A percentile compares a stretch with the other conserved stretches of the same genome.
Conservation (phyloP, 345 rosid species). For the Corchorus olitorius region DNA sequence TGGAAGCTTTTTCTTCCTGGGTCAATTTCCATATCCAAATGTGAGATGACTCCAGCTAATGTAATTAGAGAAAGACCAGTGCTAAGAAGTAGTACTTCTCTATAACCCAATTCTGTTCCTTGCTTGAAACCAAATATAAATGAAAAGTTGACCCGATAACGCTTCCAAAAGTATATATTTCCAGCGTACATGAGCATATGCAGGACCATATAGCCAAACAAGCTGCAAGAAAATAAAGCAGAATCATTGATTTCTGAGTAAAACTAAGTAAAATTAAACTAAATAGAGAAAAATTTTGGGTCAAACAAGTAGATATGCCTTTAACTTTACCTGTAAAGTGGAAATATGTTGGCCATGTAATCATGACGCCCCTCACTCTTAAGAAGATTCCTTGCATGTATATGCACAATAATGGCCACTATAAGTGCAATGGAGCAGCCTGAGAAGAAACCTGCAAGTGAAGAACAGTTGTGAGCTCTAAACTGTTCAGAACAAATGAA, state of each 20-base stretch:
- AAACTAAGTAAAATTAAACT: neutral
- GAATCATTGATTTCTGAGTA: neutral
- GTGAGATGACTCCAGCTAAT: constrained; percentile 53
- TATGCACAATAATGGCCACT: constrained; percentile 45
- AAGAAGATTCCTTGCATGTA: constrained; percentile 55
- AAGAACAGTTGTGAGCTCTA: neutral
- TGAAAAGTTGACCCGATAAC: constrained; percentile 60
- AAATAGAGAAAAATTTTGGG: neutral
- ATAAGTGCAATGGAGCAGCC: constrained; percentile 71
- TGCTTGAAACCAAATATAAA: constrained; percentile 82
- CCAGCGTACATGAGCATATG: constrained; percentile 69
- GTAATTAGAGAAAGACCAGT: constrained; percentile 58
- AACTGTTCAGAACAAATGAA: too few relatives aligned
- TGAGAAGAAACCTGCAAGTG: constrained; percentile 53
- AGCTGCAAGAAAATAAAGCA: constrained; percentile 39
- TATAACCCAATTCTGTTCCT: constrained; percentile 68
- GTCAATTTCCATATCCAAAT: constrained; percentile 90
- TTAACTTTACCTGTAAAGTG: constrained; percentile 58
- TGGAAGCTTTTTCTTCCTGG: constrained; percentile 54
- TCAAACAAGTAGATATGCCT: neutral
- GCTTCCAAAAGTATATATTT: constrained; percentile 69
- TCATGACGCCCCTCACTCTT: constrained; percentile 42
- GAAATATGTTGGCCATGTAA: constrained; percentile 81
- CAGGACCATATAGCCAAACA: constrained; percentile 64
- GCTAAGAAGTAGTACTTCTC: constrained; percentile 60